Conservation (phyloP, 352 stramenopile species). For the Phytophthora constricta region DNA sequence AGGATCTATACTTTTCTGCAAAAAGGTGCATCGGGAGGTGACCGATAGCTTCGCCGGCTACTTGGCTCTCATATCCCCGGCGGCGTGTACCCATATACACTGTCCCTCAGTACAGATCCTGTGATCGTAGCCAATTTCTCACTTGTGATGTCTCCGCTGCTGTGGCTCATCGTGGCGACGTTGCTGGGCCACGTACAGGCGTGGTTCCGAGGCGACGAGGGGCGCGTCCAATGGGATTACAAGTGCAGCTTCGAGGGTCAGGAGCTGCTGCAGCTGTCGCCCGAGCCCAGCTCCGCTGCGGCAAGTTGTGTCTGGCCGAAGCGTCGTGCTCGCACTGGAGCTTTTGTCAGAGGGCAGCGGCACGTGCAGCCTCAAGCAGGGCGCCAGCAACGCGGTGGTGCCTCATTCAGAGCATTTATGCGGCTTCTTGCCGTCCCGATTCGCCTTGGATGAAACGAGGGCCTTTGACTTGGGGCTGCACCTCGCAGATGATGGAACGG, state of each 20-base stretch:
- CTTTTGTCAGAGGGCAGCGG: slow-evolving; percentile 30
- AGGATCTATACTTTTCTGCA: background rate
- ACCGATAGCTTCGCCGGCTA: background rate
- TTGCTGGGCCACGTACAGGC: slow-evolving; percentile 2
- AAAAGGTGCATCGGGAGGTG: no score
- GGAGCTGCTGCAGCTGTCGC: slow-evolving; percentile 19
- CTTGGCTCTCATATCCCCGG: background rate
- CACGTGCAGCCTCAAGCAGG: slow-evolving; percentile 44
- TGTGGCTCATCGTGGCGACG: slow-evolving; percentile 8
- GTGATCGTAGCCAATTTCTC: background rate
- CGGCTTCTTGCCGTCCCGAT: slow-evolving; percentile 33
- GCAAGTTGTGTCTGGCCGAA: slow-evolving; percentile 35
- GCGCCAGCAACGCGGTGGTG: slow-evolving; percentile 16
- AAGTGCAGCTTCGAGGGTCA: slow-evolving; percentile 42
- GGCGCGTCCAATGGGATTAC: slow-evolving; percentile 37
- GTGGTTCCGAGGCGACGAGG: slow-evolving; percentile 32
- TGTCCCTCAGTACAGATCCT: background rate
- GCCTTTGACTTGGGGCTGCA: slow-evolving; percentile 36
- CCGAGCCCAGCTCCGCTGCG: slow-evolving; percentile 38
- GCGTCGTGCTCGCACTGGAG: slow-evolving; percentile 48
- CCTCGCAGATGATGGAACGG: slow-evolving; percentile 1
- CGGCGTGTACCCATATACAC: background rate
- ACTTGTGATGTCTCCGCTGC: slow-evolving; percentile 12
- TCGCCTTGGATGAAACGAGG: slow-evolving; percentile 25
- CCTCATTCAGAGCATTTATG: slow-evolving; percentile 20